Base-by-base conservation (phyloP, 2,329 filamentous ascomycete species). In the Fusarium neocosmosporiellum region DNA sequence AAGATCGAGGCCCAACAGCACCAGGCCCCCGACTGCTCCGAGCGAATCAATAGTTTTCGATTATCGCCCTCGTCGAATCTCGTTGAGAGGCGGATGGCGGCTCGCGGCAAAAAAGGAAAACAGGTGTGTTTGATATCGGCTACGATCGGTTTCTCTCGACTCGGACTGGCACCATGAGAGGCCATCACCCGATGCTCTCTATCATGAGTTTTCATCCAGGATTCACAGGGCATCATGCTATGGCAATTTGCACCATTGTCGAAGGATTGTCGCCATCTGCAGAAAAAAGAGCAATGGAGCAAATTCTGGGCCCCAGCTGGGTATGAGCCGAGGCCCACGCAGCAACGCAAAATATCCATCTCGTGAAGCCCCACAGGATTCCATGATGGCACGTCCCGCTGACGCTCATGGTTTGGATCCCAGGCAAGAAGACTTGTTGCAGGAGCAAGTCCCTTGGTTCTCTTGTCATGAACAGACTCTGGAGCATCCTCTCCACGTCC, bases 401-500 rank as follows among this genome's bases (percentile, higher is more conserved):
- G 67, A 64, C 65, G 70, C 54, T 67, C 67, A 60, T 61, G 57
- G 24, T 67, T 54, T 61, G 39, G 57, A 63, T 60, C 34, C 31
- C 46, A 48, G 50, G 58, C 66, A 59, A 50, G 62, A 70, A 57
- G 29, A 13, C 46, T 16, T 57, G 22, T 54, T 64, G 48, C 55
- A 48, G 53, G 20, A 57, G 34, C 36, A 34, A 60, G 63, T 66
- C 66, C 67, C 57, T 71, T 31, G 66, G 55, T 48, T 41, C 33
- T 22, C 46, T 54, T 67, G 55, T 73, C 41, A 58, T 53, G 43
- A 58, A 59, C 37, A 48, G 37, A 27, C 29, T 29, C 34, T 74
- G 43, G 48, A 64, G 58, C 31, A 65, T 65, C 54, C 68, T 67
- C 70, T 73, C 70, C 73, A 74, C 60, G 67, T 65, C 72, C 60